Base-by-base conservation (phyloP, 805 yeast genomes). In the Kodamaea lidongshanica region DNA sequence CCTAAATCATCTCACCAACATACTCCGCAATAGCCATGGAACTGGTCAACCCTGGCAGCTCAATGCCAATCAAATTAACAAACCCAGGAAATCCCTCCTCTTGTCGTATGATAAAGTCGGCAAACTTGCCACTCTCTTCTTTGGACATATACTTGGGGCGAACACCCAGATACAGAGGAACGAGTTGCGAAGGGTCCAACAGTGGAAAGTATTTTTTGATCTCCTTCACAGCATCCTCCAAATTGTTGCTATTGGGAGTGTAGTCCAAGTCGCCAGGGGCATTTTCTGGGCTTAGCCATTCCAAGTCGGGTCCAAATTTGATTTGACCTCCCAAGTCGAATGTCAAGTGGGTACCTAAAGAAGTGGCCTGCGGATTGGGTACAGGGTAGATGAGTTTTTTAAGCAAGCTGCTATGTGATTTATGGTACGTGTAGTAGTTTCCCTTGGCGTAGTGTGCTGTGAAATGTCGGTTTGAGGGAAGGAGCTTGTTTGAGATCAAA, bases 11-110 rank as follows among this genome's bases (percentile, higher is more conserved):
- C 14, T 51, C 46, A 19, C 45, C 40, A 6, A 87, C 94, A 44
- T 81, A 68, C 45, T 79, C 81, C 0, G 77, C 95, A 35, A 87
- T 85, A 0, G 89, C 94, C 76, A 84, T 61, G 3, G 87, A 64
- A 0, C 92, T 58, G 2, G 96, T 87, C 35, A 87, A 61, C 0
- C 96, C 96, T 0, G 96, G 96, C 45, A 92, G 80, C 50, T 87
- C 96, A 9, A 87, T 86, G 1, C 89, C 94, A 24, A 86, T 46
- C 31, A 84, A 59, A 41, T 84, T 87, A 16, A 86, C 70, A 45
- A 85, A 87, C 1, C 95, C 95, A 2, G 78, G 79, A 44, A 68
- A 75, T 0, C 78, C 87, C 1, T 65, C 70, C 41, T 83, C 92
- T 45, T 80, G 74, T 31, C 73, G 55, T 18, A 87, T 81, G 13